A percentile compares a stretch with the other conserved stretches of the same genome.
Evolutionary conservation across 768 basidiomycete species (phyloP).

Genomic region (Macrolepiota albuminosa): DNA sequence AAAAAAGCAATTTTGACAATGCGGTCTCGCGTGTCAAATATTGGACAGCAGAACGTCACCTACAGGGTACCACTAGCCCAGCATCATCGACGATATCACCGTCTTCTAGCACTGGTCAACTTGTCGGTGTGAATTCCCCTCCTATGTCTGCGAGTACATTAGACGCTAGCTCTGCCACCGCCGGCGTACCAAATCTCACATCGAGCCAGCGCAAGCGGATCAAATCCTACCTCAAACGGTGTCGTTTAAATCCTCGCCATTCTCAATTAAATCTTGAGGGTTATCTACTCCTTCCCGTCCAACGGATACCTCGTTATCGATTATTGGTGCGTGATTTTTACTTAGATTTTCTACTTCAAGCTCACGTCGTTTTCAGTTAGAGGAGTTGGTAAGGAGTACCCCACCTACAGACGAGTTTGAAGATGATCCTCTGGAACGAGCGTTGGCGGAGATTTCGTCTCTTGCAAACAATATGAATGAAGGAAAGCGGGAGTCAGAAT

Average conservation of each 20-base stretch:
- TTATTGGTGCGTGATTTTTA: slow-evolving; percentile 61
- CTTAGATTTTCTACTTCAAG: slow-evolving; percentile 1
- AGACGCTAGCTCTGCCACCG: slow-evolving; percentile 32
- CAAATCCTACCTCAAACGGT: slow-evolving; percentile 84
- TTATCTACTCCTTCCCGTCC: slow-evolving; percentile 91
- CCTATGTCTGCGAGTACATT: slow-evolving; percentile 38
- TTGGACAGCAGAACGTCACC: slow-evolving; percentile 66
- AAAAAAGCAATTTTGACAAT: slow-evolving; percentile 84
- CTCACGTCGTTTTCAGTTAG: slow-evolving; percentile 47
- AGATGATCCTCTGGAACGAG: slow-evolving; percentile 82
- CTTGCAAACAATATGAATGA: slow-evolving; percentile 97
- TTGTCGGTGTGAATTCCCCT: slow-evolving; percentile 54
- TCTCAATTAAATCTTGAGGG: slow-evolving; percentile 93
- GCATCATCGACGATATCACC: slow-evolving; percentile 45
- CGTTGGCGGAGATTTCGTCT: slow-evolving; percentile 80
- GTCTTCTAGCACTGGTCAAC: slow-evolving; percentile 55
- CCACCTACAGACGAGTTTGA: slow-evolving; percentile 73
- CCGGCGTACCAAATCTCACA: slow-evolving; percentile 53
- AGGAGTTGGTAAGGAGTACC: slow-evolving; percentile 80
- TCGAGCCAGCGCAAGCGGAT: slow-evolving; percentile 86
- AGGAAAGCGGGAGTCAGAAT: slow-evolving; percentile 94
- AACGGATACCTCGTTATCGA: slow-evolving; percentile 95
- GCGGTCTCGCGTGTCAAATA: slow-evolving; percentile 82
- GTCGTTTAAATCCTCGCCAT: slow-evolving; percentile 83
- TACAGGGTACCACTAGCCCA: slow-evolving; percentile 34